Percentiles rank a stretch among this genome's conserved stretches.
These are phyloP conservation scores for Colletotrichum sp. DNA, from an alignment of 2,329 filamentous ascomycete genomes.

Conservation along the genomic window DNA sequence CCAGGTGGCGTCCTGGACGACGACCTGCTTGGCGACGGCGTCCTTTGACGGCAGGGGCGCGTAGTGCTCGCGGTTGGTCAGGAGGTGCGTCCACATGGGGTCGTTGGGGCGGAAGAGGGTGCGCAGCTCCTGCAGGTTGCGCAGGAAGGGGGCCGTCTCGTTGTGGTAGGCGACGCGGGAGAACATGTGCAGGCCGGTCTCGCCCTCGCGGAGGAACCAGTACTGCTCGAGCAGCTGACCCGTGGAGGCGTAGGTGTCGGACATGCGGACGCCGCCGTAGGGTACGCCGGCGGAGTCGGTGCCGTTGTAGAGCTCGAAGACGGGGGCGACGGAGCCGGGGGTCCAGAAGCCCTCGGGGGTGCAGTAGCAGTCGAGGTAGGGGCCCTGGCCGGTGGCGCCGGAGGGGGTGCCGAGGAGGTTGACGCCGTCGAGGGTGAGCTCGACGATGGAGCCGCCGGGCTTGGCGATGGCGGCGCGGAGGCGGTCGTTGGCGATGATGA, in stretches of 20 bases:
- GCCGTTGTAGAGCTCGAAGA: constrained; percentile 56
- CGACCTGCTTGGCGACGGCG: constrained; percentile 42
- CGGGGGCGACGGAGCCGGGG: constrained; percentile 51
- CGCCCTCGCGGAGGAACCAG: constrained; percentile 65
- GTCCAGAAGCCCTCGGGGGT: constrained; percentile 61
- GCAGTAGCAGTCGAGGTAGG: constrained; percentile 67
- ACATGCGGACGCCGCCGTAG: constrained; percentile 62
- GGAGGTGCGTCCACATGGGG: constrained; percentile 62
- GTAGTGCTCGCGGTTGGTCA: constrained; percentile 55
- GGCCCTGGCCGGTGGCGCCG: constrained; percentile 52
- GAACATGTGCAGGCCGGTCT: constrained; percentile 65
- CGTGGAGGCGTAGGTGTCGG: constrained; percentile 58
- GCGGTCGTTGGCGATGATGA: constrained; percentile 42
- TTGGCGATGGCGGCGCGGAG: constrained; percentile 42
- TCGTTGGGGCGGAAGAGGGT: constrained; percentile 63
- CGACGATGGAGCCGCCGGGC: constrained; percentile 38
- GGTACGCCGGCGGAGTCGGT: constrained; percentile 50
- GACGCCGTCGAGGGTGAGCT: constrained; percentile 36
- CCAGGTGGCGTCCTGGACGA: constrained; percentile 67
- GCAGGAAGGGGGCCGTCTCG: constrained; percentile 53
- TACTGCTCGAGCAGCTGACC: constrained; percentile 64
- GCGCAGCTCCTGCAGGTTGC: constrained; percentile 63
- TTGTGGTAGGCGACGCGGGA: constrained; percentile 61
- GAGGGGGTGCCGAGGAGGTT: constrained; percentile 52
- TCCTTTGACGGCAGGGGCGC: constrained; percentile 55